A percentile compares a stretch with the other conserved stretches of the same genome.
Evolutionary conservation across 306 rosid species (phyloP).

Genomic region (Fagus sylvatica): DNA sequence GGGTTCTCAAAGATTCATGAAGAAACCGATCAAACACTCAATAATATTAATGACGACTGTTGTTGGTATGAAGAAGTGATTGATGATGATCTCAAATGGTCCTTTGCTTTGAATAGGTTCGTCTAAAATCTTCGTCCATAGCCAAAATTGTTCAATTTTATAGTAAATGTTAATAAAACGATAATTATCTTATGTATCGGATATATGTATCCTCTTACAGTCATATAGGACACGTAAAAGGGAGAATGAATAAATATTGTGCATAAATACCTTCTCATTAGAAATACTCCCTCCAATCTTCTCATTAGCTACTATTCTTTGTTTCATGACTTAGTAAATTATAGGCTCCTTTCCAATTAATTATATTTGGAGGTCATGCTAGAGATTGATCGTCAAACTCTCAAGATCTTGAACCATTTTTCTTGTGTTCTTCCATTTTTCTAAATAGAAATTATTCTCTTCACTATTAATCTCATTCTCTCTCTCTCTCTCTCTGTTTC

Average conservation of each 20-base stretch:
- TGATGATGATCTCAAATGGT: constrained; percentile 87
- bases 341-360: too few relatives aligned
- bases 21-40: constrained; percentile 32
- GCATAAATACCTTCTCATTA: too few relatives aligned
- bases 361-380: background rate
- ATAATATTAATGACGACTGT: constrained; percentile 11
- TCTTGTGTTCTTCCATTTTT: background rate
- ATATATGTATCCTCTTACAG: too few relatives aligned
- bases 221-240: too few relatives aligned
- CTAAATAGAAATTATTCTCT: background rate
- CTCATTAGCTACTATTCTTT: too few relatives aligned
- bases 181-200: too few relatives aligned
- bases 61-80: constrained; percentile 82
- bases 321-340: too few relatives aligned
- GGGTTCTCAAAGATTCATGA: constrained; percentile 44
- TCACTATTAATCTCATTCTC: background rate
- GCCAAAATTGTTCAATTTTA: too few relatives aligned
- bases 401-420: background rate
- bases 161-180: background rate
- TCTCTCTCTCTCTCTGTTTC: too few relatives aligned
- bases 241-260: too few relatives aligned
- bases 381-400: background rate
- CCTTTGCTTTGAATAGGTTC: constrained; percentile 75
- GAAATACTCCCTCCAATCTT: too few relatives aligned
- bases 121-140: background rate